Conservation (phyloP, 306 rosid species). For the Hippophae tibetana region DNA sequence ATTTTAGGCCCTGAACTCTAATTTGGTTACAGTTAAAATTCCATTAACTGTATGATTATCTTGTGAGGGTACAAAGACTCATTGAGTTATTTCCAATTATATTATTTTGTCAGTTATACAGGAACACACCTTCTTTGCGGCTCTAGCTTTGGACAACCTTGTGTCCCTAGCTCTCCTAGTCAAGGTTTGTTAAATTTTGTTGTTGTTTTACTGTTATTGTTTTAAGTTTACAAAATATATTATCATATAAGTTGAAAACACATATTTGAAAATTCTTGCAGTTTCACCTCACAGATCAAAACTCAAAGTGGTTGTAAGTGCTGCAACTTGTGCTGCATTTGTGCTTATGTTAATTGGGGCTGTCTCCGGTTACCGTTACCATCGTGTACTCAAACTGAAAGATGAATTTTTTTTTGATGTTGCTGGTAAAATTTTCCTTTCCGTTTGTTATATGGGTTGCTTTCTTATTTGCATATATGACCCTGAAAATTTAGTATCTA, state of each 20-base stretch:
- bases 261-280: constrained; percentile 26
- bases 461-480: no score
- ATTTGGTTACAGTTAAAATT: neutral
- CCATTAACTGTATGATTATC: neutral
- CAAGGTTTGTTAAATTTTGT: constrained; percentile 35
- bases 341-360: constrained; percentile 51
- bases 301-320: constrained; percentile 29
- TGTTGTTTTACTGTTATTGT: neutral
- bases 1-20: neutral
- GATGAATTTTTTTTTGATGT: constrained; percentile 71
- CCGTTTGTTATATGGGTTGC: no score
- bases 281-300: constrained; percentile 48
- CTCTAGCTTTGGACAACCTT: constrained; percentile 53
- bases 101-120: constrained; percentile 55
- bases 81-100: constrained; percentile 4
- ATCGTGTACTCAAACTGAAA: constrained; percentile 27
- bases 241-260: constrained; percentile 2
- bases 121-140: constrained; percentile 60
- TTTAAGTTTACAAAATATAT: neutral
- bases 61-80: neutral
- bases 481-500: no score
- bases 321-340: constrained; percentile 61
- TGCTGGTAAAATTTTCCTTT: constrained; percentile 30
- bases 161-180: constrained; percentile 53
- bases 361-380: constrained; percentile 36